Conservation (phyloP, 2,329 filamentous ascomycete species). For the Colletotrichum limetticola region DNA sequence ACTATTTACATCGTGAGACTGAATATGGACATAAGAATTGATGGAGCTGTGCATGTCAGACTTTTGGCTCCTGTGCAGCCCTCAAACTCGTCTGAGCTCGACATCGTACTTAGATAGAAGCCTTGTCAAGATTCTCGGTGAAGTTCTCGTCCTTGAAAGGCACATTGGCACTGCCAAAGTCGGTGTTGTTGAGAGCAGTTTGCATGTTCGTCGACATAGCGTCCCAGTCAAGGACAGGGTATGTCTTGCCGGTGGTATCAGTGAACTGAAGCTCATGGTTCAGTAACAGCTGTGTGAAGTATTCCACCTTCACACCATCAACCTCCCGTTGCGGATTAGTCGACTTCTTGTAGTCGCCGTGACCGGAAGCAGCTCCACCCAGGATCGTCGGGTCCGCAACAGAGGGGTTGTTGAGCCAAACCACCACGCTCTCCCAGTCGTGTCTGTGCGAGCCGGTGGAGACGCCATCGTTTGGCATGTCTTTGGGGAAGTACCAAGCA, state of each 20-base stretch:
- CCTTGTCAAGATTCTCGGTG: constrained; percentile 13
- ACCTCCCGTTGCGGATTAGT: constrained; percentile 36
- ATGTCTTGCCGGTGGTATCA: constrained; percentile 46
- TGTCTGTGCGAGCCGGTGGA: constrained; percentile 48
- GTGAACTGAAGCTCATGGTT: constrained; percentile 53
- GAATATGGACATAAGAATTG: neutral
- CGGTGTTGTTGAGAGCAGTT: constrained; percentile 47
- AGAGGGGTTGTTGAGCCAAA: constrained; percentile 44
- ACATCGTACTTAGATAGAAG: neutral
- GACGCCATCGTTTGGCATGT: constrained; percentile 46
- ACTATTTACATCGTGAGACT: neutral
- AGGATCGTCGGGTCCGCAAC: constrained; percentile 43
- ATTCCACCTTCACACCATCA: constrained; percentile 43
- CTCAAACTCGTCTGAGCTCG: neutral
- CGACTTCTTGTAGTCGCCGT: constrained; percentile 46
- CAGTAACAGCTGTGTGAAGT: constrained; percentile 43
- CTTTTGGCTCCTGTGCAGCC: too few species aligned
- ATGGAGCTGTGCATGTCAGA: neutral
- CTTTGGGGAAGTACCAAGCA: constrained; percentile 59
- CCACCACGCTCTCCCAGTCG: constrained; percentile 52
- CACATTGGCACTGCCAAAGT: constrained; percentile 54
- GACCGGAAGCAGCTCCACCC: constrained; percentile 50
- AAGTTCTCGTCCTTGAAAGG: constrained; percentile 50
- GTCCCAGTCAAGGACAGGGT: constrained; percentile 57
- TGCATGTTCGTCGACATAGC: constrained; percentile 46